Percentiles rank a stretch among this genome's conserved stretches.
Conservation (phyloP, 305 asterid species). For the Rubia tinctorum region DNA sequence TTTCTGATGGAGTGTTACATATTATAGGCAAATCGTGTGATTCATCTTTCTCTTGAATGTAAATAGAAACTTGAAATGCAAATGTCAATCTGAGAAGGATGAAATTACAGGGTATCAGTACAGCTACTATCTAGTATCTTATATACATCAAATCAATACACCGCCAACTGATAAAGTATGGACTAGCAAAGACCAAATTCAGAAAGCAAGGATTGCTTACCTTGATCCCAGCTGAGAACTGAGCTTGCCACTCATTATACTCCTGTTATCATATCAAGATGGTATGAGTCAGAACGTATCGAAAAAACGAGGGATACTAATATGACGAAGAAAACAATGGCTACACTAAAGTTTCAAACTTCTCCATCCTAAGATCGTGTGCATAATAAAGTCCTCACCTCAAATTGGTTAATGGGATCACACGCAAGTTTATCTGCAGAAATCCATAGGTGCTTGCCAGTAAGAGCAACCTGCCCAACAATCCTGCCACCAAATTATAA, state of each 20-base stretch:
- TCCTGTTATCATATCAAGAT: slow-evolving; percentile 44
- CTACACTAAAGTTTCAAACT: background rate
- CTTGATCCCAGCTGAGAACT: slow-evolving; percentile 90
- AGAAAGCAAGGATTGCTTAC: slow-evolving; percentile 31
- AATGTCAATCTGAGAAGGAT: too few species aligned
- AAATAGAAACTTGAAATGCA: too few species aligned
- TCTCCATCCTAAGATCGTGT: too few species aligned
- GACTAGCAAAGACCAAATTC: slow-evolving; percentile 4
- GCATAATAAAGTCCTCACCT: slow-evolving; percentile 40
- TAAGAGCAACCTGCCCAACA: slow-evolving; percentile 86
- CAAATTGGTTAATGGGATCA: slow-evolving; percentile 46
- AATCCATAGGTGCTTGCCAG: slow-evolving; percentile 93
- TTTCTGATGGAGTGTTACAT: background rate
- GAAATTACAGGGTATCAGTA: too few species aligned
- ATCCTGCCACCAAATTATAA: slow-evolving; percentile 43
- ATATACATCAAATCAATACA: too few species aligned
- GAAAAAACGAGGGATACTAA: background rate
- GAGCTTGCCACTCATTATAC: slow-evolving; percentile 72
- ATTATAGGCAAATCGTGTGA: background rate
- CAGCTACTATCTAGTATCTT: too few species aligned
- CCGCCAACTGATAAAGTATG: too few species aligned
- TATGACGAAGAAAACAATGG: slow-evolving; percentile 1
- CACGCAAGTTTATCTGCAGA: slow-evolving; percentile 47
- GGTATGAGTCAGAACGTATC: slow-evolving; percentile 17
- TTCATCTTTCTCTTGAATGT: background rate